Evolutionary conservation across 192 early-diverging fungal genomes (phyloP), one percentile per base, ranked within the genome.

Genomic region (Linnemannia schmuckeri): DNA sequence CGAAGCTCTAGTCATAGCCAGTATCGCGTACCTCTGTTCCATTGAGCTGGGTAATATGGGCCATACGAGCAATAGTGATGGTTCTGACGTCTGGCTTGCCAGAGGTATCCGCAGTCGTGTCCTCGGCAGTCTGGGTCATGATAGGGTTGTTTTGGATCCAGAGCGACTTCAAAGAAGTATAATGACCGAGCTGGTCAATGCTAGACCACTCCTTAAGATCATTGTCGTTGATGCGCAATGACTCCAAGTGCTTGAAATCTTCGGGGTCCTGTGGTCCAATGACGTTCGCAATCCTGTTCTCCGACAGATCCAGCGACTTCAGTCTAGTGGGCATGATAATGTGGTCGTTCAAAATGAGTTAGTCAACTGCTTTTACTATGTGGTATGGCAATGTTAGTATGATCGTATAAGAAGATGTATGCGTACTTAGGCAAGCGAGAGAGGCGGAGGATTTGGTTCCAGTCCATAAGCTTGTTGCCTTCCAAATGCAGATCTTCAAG

Each of bases 401-500:
- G 5, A 1, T 44, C 42, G 10, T 10, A 44, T 12, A 12, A 44
- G 42, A 44, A 44, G 0, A 7, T 15, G 30, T 38, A n/a, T 12
- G 41, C 24, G 57, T 89, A 93, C 92, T 76, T 91, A 74, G 87
- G 86, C 6, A 91, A 75, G 0, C 73, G 77, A 18, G 83, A 79
- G 10, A 93, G 87, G n/a, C 75, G 72, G 22, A 72, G 38, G 40
- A 93, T 77, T 68, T 90, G 80, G 4, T 85, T 82, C 91, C 90
- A 93, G 30, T 85, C 84, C 27, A 72, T 68, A 30, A 93, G 76
- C 13, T 40, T 6, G 61, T 93, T 93, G 27, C 85, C 77, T 42
- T 93, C 92, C 33, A 93, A 57, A 72, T 93, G 91, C 10, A 93
- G 52, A 22, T 85, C 75, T 73, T 93, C 85, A 30, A 93, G 77